Evolutionary conservation across 2,329 filamentous ascomycete genomes (phyloP), one percentile per base, ranked within the genome.

Genomic region (Cladosporium austrohemisphaericum): DNA sequence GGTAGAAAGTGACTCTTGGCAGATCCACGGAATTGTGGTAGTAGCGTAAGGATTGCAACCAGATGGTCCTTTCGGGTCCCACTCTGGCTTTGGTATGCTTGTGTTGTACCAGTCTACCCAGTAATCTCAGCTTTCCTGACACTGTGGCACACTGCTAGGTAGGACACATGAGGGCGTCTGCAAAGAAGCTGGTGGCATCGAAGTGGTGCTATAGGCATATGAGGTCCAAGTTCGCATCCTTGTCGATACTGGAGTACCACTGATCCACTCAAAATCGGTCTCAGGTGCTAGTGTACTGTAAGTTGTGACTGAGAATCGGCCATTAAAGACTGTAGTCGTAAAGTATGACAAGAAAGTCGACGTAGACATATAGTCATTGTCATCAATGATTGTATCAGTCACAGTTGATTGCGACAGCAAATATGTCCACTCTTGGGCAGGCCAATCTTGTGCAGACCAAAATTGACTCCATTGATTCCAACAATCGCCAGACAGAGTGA

Each of bases 391-490:
- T 4, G 22, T 26, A 19, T 20, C 33, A 3, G 41, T 45, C 1
- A 14, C n/a, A 2, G 41, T 31, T 16, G 32, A 19, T 9, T 35
- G 13, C 9, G 32, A 35, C 11, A 11, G 11, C 25, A 6, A 26
- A 26, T 26, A 26, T 2, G 32, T 35, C 32, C 14, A 35, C 4
- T 9, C 4, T 10, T 35, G 14, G 7, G 16, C 9, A 11, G 32
- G 32, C 32, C n/a, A 26, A 18, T 25, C 36, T 18, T 40, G 13
- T 9, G 20, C 20, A 16, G 20, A 25, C 41, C 41, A 45, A 13
- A 25, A 45, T 20, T 45, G 41, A 19, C 31, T 45, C 41, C 41
- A 45, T 3, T 45, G 41, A 13, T 45, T 45, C 41, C 41, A 45
- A 31, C 41, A 45, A n/a, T 45, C 41, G 7, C 41, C 41, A 1